Base-by-base conservation (phyloP, 129 eudicot species). In the Tanacetum coccineum region DNA sequence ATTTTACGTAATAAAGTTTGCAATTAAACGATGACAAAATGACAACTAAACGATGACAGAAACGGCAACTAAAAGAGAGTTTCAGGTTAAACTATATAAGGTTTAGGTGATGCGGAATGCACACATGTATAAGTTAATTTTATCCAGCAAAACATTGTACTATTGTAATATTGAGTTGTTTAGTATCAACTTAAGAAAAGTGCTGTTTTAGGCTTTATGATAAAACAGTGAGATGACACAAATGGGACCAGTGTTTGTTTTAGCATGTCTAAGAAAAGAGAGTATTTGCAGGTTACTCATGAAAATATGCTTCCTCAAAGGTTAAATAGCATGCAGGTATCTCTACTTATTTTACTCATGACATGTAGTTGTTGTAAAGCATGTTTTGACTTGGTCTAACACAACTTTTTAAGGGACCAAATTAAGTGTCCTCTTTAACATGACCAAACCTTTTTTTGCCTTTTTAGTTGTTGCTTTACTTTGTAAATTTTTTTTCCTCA, bases 261-360 rank as follows among this genome's bases (percentile, higher is more conserved):
- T 74, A 64, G 72, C 50, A 74, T 74, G 72, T 55, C 66, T 45
- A 68, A 13, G 32, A 68, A 68, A 76, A 30, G 59, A 69, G 65
- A 42, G 75, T 44, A 68, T 76, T 60, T 76, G 80, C 80, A 68
- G 80, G 68, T 61, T 68, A 6, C 64, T 68, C 22, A 68, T 75
- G 80, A 75, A 68, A 76, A 64, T 68, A 53, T 76, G 80, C 70
- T 76, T 76, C 75, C 66, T 59, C 46, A 67, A 74, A 75, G 74
- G 74, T 44, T 40, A 75, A 59, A 74, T 75, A 75, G 79, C 79
- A 68, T 75, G 79, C 75, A 57, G 57, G 45, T 14, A 57, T 66
- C 62, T 73, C 65, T 65, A 59, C 74, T 69, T 60, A 36, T 65
- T 57, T 60, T 60, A 75, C 74, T 75, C 80, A 75, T 60, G 74